Base-by-base conservation (phyloP, 495 filamentous ascomycete genomes). In the Xylaria longipes region DNA sequence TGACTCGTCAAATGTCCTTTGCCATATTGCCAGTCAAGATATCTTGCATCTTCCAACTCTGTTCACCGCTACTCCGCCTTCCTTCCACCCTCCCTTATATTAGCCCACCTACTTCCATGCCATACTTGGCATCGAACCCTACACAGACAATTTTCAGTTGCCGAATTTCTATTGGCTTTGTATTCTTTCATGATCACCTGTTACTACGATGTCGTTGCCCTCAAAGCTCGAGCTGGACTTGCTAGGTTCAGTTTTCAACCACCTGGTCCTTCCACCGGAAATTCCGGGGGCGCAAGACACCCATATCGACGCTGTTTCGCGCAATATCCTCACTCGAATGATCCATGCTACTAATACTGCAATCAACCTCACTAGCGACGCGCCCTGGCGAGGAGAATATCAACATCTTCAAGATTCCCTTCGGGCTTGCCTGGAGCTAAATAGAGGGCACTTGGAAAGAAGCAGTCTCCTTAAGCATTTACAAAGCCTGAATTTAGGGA, bases 191-290 rank as follows among this genome's bases (percentile, higher is more conserved):
- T 27, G 6, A 17, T 8, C 33, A 27, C 54, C 31, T 27, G 45
- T 22, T 8, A 27, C 20, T 11, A 41, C 64, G 20, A 52, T 54
- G 45, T n/a, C 31, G n/a, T 22, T 22, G 20, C 17, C 46, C 25
- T 39, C 48, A 8, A 29, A 7, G 5, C 1, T 7, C 11, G 22
- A 57, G 14, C 71, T 71, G 75, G 68, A 71, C 35, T 25, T 71
- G 17, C 78, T 76, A 41, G 69, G 77, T 45, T 39, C 75, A 20
- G 71, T 82, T 3, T 78, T 78, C 70, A 69, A 86, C 65, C 86
- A 87, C 69, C 64, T 88, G 4, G 82, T 80, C 1, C 76, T 88
- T 8, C 85, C 86, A n/a, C 79, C 81, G 8, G 73, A 80, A 56
- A 75, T 89, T 1, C 86, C 87, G 0, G 81, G 81, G 22, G 48